These are phyloP conservation scores for Cutaneotrichosporon dermatis DNA, from an alignment of 1,284 basidiomycete species.

Conservation along the genomic window DNA sequence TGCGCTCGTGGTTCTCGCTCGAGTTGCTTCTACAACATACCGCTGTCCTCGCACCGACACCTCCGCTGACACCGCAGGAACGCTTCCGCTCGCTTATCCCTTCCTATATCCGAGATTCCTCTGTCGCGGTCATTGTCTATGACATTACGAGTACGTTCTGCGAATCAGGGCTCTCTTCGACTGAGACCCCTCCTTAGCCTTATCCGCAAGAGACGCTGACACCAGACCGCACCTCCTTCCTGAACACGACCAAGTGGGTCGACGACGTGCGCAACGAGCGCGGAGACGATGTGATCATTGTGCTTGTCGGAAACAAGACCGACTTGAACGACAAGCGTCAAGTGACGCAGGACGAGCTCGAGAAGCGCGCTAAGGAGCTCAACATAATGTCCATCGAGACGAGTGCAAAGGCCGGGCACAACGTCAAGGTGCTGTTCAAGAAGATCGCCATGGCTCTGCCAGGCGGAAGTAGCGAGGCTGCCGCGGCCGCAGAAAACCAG, in stretches of 20 bases:
- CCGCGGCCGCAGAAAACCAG: slow-evolving; percentile 57
- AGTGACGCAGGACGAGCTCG: slow-evolving; percentile 98
- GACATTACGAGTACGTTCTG: slow-evolving; percentile 87
- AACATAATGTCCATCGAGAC: slow-evolving; percentile 99
- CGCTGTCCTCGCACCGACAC: background rate
- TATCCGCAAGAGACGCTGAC: background rate
- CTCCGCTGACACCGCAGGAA: slow-evolving; percentile 58
- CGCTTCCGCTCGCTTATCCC: slow-evolving; percentile 97
- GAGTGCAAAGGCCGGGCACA: slow-evolving; percentile 97
- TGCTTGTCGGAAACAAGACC: slow-evolving; percentile 98
- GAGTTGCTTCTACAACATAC: background rate
- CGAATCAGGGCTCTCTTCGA: too few species aligned
- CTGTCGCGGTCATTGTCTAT: slow-evolving; percentile 96
- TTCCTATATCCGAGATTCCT: slow-evolving; percentile 97
- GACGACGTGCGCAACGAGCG: slow-evolving; percentile 97
- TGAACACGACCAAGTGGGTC: slow-evolving; percentile 98
- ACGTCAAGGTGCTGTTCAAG: slow-evolving; percentile 96
- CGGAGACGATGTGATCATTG: slow-evolving; percentile 97
- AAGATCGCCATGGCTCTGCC: slow-evolving; percentile 98
- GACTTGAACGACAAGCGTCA: slow-evolving; percentile 65
- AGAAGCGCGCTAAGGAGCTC: slow-evolving; percentile 84
- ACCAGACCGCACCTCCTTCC: slow-evolving; percentile 90
- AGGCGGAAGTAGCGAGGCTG: slow-evolving; percentile 76
- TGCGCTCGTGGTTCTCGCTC: too few species aligned
- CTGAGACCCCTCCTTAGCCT: too few species aligned